Base-by-base conservation (phyloP, 208 protist genomes). In the Eutreptiella sp. region DNA sequence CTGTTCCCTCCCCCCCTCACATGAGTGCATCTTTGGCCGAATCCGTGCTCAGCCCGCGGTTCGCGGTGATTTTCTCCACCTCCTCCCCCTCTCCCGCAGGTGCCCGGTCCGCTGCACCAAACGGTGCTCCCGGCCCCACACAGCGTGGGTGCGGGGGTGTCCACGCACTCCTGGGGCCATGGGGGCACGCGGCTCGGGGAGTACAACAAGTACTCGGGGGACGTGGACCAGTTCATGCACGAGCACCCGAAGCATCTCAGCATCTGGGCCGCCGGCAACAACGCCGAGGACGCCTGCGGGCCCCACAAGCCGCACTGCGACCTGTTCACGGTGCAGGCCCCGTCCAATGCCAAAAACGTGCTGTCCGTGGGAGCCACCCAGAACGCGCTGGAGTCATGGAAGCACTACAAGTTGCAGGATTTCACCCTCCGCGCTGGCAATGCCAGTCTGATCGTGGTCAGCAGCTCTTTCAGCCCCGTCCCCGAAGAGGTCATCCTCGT, bases 121-220 rank as follows among this genome's bases (percentile, higher is more conserved):
- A n/a, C n/a, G n/a, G n/a, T n/a, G n/a, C n/a, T 89, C 62, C 29
- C 19, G 1, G 43, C 73, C 7, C 72, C 74, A 21, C 85, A 86
- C 66, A 45, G 38, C 9, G 61, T 39, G 0, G 86, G 84, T 0
- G 84, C 85, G 3, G 75, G 77, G 39, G 76, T 94, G 23, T 81
- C 73, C 26, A 81, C 76, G 54, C 90, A 92, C 72, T 92, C 85
- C 16, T 91, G 84, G 83, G 88, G 88, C 28, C 75, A 82, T 42
- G 43, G 39, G n/a, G 53, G 35, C 21, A 33, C 60, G 0, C n/a
- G n/a, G n/a, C 28, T 34, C 32, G 35, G 1, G 7, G 43, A 42
- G n/a, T 53, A 38, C 21, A 33, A 59, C 0, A 41, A 57, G 53
- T 90, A 92, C 66, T 58, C 68, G 0, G 66, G 70, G 53, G 46